Conservation (phyloP, 108 stramenopile species). For the Mediolabrus comicus region DNA sequence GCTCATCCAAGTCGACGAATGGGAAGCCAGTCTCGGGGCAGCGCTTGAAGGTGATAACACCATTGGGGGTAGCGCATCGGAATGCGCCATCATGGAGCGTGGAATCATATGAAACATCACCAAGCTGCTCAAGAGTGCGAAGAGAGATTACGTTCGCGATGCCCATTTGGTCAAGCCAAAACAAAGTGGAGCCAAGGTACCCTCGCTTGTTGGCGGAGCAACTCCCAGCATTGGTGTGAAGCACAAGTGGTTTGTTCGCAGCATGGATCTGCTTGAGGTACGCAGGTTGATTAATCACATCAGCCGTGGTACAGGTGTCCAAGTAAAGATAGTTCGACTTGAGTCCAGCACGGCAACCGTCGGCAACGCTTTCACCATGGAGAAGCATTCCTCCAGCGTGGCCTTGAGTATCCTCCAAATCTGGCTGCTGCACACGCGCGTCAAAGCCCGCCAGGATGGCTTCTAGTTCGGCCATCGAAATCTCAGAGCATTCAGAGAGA, state of each 20-base stretch:
- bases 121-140: constrained; percentile 4
- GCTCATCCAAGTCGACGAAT: constrained; percentile 6
- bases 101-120: constrained; percentile 31
- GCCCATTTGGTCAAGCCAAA: constrained; percentile 46
- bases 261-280: constrained; percentile 25
- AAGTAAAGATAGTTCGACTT: constrained; percentile 9
- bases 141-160: constrained; percentile 53
- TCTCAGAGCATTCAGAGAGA: not conserved
- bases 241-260: not conserved
- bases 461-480: not conserved
- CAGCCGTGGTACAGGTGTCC: constrained; percentile 45
- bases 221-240: constrained; percentile 25
- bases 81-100: not conserved
- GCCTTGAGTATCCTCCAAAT: not conserved
- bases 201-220: constrained; percentile 2
- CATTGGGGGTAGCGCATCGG: not conserved
- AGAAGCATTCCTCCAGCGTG: not conserved
- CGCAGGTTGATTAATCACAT: constrained; percentile 21
- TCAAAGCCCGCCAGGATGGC: too few species aligned
- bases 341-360: not conserved
- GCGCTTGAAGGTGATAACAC: not conserved
- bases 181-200: constrained; percentile 11
- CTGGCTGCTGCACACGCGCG: not conserved
- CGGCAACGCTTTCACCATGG: not conserved
- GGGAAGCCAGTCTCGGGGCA: constrained; percentile 10